Conservation (phyloP, 768 basidiomycete genomes). For the Leccinum uliginosum region DNA sequence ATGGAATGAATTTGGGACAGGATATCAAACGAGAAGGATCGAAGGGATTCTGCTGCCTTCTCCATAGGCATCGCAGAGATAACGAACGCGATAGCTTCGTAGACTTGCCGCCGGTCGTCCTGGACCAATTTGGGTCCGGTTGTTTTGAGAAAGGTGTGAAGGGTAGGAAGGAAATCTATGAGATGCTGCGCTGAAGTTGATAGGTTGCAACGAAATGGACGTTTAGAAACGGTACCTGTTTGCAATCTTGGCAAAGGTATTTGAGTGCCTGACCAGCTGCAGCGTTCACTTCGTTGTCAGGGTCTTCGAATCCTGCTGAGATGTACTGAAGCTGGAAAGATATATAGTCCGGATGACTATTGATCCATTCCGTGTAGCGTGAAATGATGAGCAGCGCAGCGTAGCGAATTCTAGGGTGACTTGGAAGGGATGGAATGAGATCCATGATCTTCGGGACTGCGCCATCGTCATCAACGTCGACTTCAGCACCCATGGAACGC, state of each 20-base stretch:
- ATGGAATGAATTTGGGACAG: constrained; percentile 70
- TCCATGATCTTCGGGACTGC: constrained; percentile 97
- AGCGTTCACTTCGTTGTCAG: constrained; percentile 78
- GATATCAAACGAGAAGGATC: constrained; percentile 83
- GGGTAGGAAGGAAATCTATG: constrained; percentile 84
- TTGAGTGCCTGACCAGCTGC: constrained; percentile 96
- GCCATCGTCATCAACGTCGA: constrained; percentile 75
- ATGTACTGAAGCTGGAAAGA: constrained; percentile 85
- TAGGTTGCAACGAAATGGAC: constrained; percentile 5
- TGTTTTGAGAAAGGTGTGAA: constrained; percentile 82
- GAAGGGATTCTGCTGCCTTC: constrained; percentile 79
- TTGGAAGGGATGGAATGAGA: constrained; percentile 83
- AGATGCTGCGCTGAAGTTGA: constrained; percentile 57
- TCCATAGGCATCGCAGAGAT: constrained; percentile 93
- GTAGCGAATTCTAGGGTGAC: constrained; percentile 89
- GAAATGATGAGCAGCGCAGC: constrained; percentile 93
- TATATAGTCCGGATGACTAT: constrained; percentile 83
- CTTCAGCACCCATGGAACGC: constrained; percentile 95
- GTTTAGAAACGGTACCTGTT: constrained; percentile 46
- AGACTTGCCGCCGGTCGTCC: constrained; percentile 87
- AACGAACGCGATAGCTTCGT: constrained; percentile 93
- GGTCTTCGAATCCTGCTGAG: constrained; percentile 83
- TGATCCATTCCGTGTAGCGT: constrained; percentile 96
- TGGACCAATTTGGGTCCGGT: constrained; percentile 76
- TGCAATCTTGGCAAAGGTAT: constrained; percentile 96